Base-by-base conservation (phyloP, 2,329 filamentous ascomycete genomes). In the Penicillium sp. region DNA sequence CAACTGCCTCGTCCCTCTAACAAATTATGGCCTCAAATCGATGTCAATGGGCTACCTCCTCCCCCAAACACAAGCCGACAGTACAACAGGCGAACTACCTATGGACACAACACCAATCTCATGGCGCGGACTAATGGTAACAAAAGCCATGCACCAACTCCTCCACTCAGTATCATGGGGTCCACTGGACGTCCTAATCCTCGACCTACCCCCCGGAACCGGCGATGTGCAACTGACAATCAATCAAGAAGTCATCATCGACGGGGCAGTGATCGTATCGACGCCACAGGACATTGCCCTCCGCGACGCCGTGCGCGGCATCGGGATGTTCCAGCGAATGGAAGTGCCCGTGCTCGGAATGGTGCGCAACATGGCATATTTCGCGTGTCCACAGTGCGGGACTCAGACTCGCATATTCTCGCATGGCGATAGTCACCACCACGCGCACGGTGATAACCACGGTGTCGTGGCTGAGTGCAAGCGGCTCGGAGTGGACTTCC, bases 41-140 rank as follows among this genome's bases (percentile, higher is more conserved):
- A 99, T 99, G 94, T 97, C 93, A 0, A 97, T 99, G 90, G 94
- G 94, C 50, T 97, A 96, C 64, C 83, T 99, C 0, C 86, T 96
- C 38, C 73, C 72, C 12, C 70, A 68, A 58, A 66, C 71, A 25
- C 65, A 70, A 54, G 47, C 65, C 12, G 66, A 72, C 47, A 65
- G 63, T 17, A 37, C 66, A 9, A 67, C 67, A 0, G 66, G 62
- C 46, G 65, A 69, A 55, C 63, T 71, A 8, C 72, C 74, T 2
- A 76, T 78, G 74, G 76, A 78, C 62, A 74, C 74, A 50, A 89
- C 90, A 6, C 91, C 93, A 0, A 89, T 99, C 17, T 93, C 94
- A 33, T 99, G 94, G 94, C 86, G 94, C 51, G 94, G 94, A 0
- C 84, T 96, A 2, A 97, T 99, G 93, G 90, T 97, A 15, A 95